Percentiles rank a stretch among this genome's conserved stretches.
Conservation (phyloP, 805 yeast genomes). For the Ogataea pini region DNA sequence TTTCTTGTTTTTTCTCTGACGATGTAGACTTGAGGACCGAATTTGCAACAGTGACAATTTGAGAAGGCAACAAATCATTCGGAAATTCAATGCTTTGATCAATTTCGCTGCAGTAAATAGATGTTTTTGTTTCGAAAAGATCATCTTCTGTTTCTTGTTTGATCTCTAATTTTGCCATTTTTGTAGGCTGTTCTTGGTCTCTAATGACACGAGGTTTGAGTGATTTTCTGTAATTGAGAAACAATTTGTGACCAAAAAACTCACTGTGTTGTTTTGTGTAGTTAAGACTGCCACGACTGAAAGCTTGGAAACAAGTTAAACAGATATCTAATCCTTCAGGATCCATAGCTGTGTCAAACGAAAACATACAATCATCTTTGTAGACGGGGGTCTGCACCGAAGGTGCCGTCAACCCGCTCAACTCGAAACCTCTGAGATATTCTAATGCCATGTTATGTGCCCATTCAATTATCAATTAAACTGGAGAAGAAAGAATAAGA, state of each 20-base stretch:
- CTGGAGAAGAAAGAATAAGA: not conserved
- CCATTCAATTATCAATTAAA: too few species aligned
- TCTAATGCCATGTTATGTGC: slow-evolving; percentile 19
- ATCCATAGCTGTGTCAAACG: slow-evolving; percentile 68
- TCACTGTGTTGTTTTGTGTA: slow-evolving; percentile 61
- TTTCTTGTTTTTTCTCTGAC: slow-evolving; percentile 60
- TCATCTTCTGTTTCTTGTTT: slow-evolving; percentile 64
- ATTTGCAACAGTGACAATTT: slow-evolving; percentile 38
- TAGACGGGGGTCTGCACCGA: slow-evolving; percentile 47
- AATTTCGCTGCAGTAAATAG: slow-evolving; percentile 42
- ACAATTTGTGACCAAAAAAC: slow-evolving; percentile 54
- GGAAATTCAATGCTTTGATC: slow-evolving; percentile 34
- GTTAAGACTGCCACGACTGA: slow-evolving; percentile 47
- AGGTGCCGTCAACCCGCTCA: slow-evolving; percentile 25
- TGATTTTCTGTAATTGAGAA: slow-evolving; percentile 57
- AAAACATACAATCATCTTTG: slow-evolving; percentile 89
- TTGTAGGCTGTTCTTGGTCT: slow-evolving; percentile 37
- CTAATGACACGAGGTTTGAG: slow-evolving; percentile 43
- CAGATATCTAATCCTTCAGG: slow-evolving; percentile 71
- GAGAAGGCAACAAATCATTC: slow-evolving; percentile 29
- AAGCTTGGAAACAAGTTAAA: slow-evolving; percentile 69
- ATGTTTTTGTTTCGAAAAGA: slow-evolving; percentile 48
- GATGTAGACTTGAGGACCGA: slow-evolving; percentile 59
- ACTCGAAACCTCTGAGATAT: slow-evolving; percentile 20
- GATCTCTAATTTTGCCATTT: slow-evolving; percentile 67